Conservation (phyloP, 2,329 filamentous ascomycete species). For the Xenosphaeropsis pyriputrescens region DNA sequence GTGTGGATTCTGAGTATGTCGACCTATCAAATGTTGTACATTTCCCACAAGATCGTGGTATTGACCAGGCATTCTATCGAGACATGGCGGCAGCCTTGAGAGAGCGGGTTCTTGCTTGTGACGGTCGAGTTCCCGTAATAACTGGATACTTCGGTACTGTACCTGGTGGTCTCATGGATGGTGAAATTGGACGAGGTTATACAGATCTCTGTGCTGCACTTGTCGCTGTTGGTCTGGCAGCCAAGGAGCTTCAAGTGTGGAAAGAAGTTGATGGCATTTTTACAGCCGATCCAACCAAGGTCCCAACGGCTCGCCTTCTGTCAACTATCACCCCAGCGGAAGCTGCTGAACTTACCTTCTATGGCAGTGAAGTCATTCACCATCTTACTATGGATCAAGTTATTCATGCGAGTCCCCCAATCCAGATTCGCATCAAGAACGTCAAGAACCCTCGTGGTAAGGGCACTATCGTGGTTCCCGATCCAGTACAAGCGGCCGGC, state of each 20-base stretch:
- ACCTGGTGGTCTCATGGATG: conserved; percentile 76
- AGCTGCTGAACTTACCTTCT: conserved; percentile 89
- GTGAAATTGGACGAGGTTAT: conserved; percentile 85
- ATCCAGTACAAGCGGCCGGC: conserved; percentile 39
- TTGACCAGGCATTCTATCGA: conserved; percentile 58
- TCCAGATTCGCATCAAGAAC: conserved; percentile 83
- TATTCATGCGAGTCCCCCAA: conserved; percentile 64
- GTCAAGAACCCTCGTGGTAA: conserved; percentile 72
- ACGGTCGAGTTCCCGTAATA: conserved; percentile 56
- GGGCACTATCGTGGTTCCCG: conserved; percentile 73
- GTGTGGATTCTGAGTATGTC: conserved; percentile 76
- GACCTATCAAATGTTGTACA: conserved; percentile 76
- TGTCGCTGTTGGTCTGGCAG: conserved; percentile 75
- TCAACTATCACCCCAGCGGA: conserved; percentile 83
- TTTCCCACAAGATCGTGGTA: conserved; percentile 36
- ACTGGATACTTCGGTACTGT: conserved; percentile 95
- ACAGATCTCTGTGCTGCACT: conserved; percentile 92
- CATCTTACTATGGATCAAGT: conserved; percentile 98
- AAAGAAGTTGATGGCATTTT: conserved; percentile 98
- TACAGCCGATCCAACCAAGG: conserved; percentile 68
- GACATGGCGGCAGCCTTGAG: conserved; percentile 44
- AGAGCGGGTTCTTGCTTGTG: conserved; percentile 50
- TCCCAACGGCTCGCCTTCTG: conserved; percentile 84
- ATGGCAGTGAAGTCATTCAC: conserved; percentile 93
- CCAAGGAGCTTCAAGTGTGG: conserved; percentile 90